Conservation (phyloP, 2,329 filamentous ascomycete genomes). For the Alternaria rosae region DNA sequence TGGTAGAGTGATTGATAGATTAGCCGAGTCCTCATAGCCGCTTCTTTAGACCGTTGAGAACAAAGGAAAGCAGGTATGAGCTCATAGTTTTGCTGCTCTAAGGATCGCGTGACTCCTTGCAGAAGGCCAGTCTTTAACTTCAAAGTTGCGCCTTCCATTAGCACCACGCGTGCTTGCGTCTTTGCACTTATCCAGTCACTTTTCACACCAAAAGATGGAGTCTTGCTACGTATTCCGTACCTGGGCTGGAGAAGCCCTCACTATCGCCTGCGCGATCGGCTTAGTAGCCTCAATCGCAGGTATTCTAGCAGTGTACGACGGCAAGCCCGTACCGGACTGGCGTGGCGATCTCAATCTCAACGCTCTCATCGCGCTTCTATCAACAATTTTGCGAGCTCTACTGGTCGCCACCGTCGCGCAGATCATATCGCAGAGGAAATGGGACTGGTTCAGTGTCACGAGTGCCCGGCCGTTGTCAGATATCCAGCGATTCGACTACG, state of each 20-base stretch:
- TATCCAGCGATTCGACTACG: neutral
- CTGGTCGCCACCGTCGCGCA: neutral
- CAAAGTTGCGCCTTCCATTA: neutral
- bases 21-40: neutral
- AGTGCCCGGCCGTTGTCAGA: neutral
- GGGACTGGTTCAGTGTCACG: neutral
- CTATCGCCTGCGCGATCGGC: neutral
- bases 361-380: neutral
- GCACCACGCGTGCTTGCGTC: neutral
- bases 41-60: neutral
- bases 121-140: neutral
- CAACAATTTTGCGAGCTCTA: neutral
- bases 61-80: neutral
- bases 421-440: neutral
- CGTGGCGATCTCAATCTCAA: neutral
- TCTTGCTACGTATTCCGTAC: neutral
- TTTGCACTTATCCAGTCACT: neutral
- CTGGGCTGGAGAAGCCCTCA: neutral
- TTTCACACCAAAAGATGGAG: neutral
- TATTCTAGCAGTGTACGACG: neutral
- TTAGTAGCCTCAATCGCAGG: neutral
- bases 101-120: neutral
- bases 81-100: neutral
- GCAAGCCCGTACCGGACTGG: conserved; percentile 1
- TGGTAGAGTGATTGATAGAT: neutral